Percentiles rank a stretch among this genome's conserved stretches.
These are phyloP conservation scores for Penicillium egyptiacum DNA, from an alignment of 495 filamentous ascomycete genomes.

Conservation along the genomic window DNA sequence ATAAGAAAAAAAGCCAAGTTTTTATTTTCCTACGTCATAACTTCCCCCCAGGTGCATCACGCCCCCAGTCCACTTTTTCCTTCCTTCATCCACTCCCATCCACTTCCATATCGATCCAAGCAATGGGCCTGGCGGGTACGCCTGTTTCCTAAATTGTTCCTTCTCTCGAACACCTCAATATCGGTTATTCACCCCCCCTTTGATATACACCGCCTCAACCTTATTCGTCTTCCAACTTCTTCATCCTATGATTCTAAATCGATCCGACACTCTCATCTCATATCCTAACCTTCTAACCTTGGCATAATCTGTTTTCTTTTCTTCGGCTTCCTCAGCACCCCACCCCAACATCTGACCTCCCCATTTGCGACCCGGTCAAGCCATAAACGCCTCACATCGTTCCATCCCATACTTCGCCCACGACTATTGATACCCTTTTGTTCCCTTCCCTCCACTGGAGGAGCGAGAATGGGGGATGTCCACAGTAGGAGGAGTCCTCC, in stretches of 20 bases:
- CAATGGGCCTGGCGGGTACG: conserved; percentile 30
- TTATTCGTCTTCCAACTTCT: conserved; percentile 11
- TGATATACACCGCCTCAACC: conserved; percentile 28
- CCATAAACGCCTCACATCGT: conserved; percentile 36
- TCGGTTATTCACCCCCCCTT: neutral
- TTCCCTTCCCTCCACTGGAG: conserved; percentile 33
- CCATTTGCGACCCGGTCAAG: conserved; percentile 29
- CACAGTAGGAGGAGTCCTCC: conserved; percentile 44
- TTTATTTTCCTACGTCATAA: conserved; percentile 40
- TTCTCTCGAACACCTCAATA: conserved; percentile 9
- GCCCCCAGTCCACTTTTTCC: conserved; percentile 31
- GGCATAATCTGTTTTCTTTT: conserved; percentile 9
- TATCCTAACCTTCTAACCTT: conserved; percentile 4
- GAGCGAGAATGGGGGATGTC: conserved; percentile 42
- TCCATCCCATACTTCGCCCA: conserved; percentile 35
- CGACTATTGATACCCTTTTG: conserved; percentile 27
- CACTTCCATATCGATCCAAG: conserved; percentile 35
- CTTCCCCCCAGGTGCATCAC: conserved; percentile 31
- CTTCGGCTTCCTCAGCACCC: conserved; percentile 4
- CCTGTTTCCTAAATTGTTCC: conserved; percentile 20
- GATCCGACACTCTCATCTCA: conserved; percentile 4
- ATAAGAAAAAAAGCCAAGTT: conserved; percentile 2
- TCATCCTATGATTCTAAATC: conserved; percentile 13
- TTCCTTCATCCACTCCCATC: conserved; percentile 12
- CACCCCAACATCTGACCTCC: conserved; percentile 3